A percentile compares a stretch with the other conserved stretches of the same genome.
phyloP scores from a whole-genome alignment of 2,329 filamentous ascomycete genomes.

The Pochonia chlamydosporia region DNA sequence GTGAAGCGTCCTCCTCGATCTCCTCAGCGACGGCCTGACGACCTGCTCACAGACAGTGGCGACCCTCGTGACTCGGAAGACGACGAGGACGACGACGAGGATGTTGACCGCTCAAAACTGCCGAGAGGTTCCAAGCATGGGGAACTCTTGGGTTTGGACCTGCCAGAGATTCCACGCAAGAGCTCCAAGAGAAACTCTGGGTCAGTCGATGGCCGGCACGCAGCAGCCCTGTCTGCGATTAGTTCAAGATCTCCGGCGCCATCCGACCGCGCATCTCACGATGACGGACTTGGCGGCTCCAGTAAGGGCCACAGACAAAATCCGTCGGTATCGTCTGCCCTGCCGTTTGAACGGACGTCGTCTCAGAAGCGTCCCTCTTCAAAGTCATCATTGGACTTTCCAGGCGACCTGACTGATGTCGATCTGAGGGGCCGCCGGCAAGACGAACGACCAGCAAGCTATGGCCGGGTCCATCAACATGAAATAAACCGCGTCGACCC shows the following conservation, averaged over 20 bases:
- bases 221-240: neutral
- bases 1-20: constrained; percentile 18
- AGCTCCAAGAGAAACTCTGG: constrained; percentile 61
- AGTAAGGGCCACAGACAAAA: constrained; percentile 4
- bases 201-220: constrained; percentile 23
- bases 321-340: constrained; percentile 19
- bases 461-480: constrained; percentile 53
- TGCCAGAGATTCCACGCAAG: constrained; percentile 62
- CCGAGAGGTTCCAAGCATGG: constrained; percentile 1
- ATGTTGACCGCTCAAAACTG: constrained; percentile 16
- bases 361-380: constrained; percentile 48
- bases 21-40: constrained; percentile 22
- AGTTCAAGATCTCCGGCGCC: constrained; percentile 11
- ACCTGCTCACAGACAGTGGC: constrained; percentile 40
- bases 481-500: constrained; percentile 48
- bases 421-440: constrained; percentile 27
- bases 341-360: constrained; percentile 53
- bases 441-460: constrained; percentile 46
- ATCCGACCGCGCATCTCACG: constrained; percentile 11
- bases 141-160: constrained; percentile 16
- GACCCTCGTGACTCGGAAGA: constrained; percentile 40
- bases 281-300: constrained; percentile 2
- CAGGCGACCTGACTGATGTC: constrained; percentile 38
- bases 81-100: constrained; percentile 32
- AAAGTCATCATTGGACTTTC: constrained; percentile 42